Conservation (phyloP, 2,329 filamentous ascomycete species). For the Sporothrix euskadiensis region DNA sequence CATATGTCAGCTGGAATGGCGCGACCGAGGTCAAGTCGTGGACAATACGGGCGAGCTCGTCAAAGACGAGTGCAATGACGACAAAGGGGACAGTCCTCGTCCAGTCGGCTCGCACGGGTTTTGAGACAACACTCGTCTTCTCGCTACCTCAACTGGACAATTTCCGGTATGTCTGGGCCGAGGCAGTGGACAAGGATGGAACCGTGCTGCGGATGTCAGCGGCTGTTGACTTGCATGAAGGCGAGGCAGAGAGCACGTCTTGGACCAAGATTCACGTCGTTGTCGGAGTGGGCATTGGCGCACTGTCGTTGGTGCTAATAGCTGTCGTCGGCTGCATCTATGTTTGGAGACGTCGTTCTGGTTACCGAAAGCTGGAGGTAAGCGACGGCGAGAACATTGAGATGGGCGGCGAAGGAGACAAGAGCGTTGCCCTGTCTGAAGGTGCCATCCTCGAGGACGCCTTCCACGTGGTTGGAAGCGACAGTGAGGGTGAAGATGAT, state of each 20-base stretch:
- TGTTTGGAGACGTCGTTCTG: background rate
- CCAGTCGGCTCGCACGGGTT: background rate
- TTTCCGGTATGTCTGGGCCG: slow-evolving; percentile 22
- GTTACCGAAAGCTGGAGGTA: background rate
- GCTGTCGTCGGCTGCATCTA: background rate
- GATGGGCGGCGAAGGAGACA: background rate
- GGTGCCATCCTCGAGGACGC: background rate
- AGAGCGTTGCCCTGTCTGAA: background rate
- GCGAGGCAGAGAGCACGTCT: background rate
- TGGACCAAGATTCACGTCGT: background rate
- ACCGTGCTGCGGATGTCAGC: slow-evolving; percentile 6
- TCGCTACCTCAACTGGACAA: background rate
- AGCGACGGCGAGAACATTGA: background rate
- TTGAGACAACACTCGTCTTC: slow-evolving; percentile 14
- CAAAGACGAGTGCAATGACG: background rate
- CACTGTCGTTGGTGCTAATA: background rate
- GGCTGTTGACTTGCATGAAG: background rate
- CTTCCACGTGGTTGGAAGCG: background rate
- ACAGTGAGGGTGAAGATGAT: background rate
- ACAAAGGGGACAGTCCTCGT: background rate
- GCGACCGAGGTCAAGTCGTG: slow-evolving; percentile 42
- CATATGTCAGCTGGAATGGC: slow-evolving; percentile 49
- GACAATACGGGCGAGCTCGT: slow-evolving; percentile 21
- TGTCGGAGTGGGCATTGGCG: background rate
- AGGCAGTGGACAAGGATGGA: slow-evolving; percentile 26